Base-by-base conservation (phyloP, 2,329 filamentous ascomycete genomes). In the Fusarium lyarnte region DNA sequence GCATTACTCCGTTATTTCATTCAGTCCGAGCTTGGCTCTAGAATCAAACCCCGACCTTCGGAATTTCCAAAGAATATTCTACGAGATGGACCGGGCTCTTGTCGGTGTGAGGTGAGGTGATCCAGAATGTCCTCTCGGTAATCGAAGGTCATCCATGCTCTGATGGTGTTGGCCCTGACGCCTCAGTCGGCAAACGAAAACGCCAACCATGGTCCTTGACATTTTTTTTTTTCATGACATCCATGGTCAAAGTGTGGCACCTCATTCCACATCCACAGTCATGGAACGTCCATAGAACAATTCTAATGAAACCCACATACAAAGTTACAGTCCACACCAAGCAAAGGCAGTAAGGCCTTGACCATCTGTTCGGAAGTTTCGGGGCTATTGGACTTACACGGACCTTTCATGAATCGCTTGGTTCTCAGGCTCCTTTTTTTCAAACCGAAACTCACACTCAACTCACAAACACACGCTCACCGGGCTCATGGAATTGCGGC, bases 11-110 rank as follows among this genome's bases (percentile, higher is more conserved):
- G 63, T 64, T 29, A 39, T 41, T 36, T 27, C 42, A 45, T 55
- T 31, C 47, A 65, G 68, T 70, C 68, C 64, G 68, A 72, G 70
- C 71, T 67, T 73, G 46, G 67, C 67, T 73, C 70, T 73, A 73
- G 70, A 73, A 73, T 46, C 31, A 62, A 35, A 49, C 49, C 57
- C 70, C 53, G 47, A 29, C 52, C 46, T 66, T 73, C 59, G 33
- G 70, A 66, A 55, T 35, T 72, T 73, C 36, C 55, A 69, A 70
- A 59, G 55, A 72, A 69, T 45, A 59, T 69, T 66, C 63, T 59
- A 43, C 46, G 13, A 62, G 36, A 58, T 43, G 54, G 43, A 63
- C 68, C 68, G 46, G 53, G 35, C 41, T 58, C 27, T 62, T 70
- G 58, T 73, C 70, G 66, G 66, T 73, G 43, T 66, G 63, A 38